Evolutionary conservation across 352 stramenopile species (phyloP).

Genomic region (Globisporangium spinosum): DNA sequence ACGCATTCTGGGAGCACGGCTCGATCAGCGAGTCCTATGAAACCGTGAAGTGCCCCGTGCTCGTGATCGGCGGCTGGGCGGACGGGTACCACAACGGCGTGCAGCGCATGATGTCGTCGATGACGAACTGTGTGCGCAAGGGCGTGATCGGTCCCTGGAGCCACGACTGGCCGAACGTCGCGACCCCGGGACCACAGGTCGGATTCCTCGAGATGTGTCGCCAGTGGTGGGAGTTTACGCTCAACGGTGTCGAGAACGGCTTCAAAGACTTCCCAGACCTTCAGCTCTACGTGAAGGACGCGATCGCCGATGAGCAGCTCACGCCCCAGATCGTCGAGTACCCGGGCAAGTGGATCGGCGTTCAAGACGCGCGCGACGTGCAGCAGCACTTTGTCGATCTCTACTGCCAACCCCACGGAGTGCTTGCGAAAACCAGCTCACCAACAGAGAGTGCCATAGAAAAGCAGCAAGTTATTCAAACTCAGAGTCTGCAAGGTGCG

Average conservation of each 20-base stretch:
- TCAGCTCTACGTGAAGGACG: constrained; percentile 46
- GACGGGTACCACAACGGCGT: constrained; percentile 52
- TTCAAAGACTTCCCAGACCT: constrained; percentile 31
- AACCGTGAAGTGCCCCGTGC: constrained; percentile 31
- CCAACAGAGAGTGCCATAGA: neutral
- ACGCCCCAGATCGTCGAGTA: constrained; percentile 36
- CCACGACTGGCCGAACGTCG: constrained; percentile 51
- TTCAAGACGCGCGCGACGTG: constrained; percentile 27
- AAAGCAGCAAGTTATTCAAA: constrained; percentile 21
- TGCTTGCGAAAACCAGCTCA: neutral
- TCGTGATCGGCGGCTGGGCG: constrained; percentile 46
- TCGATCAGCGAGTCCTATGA: constrained; percentile 43
- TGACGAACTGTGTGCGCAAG: constrained; percentile 36
- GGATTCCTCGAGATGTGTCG: constrained; percentile 49
- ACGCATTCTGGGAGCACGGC: constrained; percentile 44
- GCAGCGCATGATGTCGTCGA: constrained; percentile 34
- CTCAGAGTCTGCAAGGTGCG: constrained; percentile 35
- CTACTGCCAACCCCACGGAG: constrained; percentile 18
- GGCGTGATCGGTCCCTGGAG: constrained; percentile 47
- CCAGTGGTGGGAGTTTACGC: constrained; percentile 41
- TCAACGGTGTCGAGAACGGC: constrained; percentile 29
- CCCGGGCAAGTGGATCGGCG: constrained; percentile 36
- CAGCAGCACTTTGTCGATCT: constrained; percentile 38
- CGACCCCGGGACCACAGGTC: constrained; percentile 36
- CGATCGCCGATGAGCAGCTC: constrained; percentile 24